A percentile compares a stretch with the other conserved stretches of the same genome.
Evolutionary conservation across 164 flowering plant genomes (phyloP).

Genomic region (Aristolochia contorta): DNA sequence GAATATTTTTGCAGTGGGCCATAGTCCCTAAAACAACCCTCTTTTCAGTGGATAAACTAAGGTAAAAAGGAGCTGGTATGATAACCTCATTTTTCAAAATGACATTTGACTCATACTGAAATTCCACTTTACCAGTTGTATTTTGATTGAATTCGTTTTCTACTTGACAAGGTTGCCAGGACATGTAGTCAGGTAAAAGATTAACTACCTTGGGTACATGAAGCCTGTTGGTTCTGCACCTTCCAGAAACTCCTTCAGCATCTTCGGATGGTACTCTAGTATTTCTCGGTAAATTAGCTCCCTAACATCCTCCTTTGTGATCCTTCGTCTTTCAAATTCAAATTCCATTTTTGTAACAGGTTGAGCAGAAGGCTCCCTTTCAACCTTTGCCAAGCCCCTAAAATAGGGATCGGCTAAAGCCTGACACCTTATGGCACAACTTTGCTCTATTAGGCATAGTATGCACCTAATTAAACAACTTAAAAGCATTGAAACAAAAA

Average conservation of each 20-base stretch:
- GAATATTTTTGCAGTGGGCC: too few species aligned
- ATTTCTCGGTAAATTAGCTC: constrained; percentile 89
- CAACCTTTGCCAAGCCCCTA: constrained; percentile 86
- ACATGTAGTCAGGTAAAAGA: neutral
- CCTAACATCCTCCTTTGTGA: constrained; percentile 88
- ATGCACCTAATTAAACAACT: neutral
- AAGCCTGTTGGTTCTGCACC: constrained; percentile 82
- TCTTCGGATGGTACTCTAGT: constrained; percentile 93
- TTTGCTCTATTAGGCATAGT: neutral
- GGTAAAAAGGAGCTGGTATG: too few species aligned
- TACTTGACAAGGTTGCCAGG: too few species aligned
- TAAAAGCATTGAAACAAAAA: neutral
- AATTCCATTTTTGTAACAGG: constrained; percentile 97
- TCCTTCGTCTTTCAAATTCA: constrained; percentile 92
- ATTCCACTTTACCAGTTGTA: too few species aligned
- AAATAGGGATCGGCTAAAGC: constrained; percentile 99
- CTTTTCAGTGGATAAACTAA: too few species aligned
- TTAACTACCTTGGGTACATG: constrained; percentile 92
- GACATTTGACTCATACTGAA: too few species aligned
- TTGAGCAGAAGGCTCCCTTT: constrained; percentile 94
- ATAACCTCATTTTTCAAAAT: too few species aligned
- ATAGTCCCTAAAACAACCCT: too few species aligned
- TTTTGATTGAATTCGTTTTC: too few species aligned
- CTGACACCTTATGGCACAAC: constrained; percentile 34
- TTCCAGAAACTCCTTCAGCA: constrained; percentile 79